Evolutionary conservation across 2,329 filamentous ascomycete species (phyloP).

Genomic region (Diplodia corticola): DNA sequence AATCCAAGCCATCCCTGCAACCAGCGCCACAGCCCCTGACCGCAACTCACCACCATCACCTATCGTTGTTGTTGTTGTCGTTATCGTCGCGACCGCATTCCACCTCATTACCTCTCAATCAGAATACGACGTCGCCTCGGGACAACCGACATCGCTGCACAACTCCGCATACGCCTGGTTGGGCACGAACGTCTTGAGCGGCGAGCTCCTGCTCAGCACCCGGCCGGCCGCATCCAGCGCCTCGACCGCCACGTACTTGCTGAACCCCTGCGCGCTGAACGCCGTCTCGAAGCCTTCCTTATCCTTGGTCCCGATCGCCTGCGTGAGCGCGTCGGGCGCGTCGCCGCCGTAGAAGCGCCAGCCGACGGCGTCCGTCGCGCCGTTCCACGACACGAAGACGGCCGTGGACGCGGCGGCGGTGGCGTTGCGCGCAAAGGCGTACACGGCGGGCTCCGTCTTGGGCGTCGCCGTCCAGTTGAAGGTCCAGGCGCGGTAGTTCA

Average conservation of each 20-base stretch:
- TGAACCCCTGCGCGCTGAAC: conserved; percentile 1
- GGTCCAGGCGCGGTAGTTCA: conserved; percentile 24
- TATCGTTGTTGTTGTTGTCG: no score
- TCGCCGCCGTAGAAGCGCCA: conserved; percentile 21
- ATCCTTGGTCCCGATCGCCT: not conserved
- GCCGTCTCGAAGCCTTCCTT: conserved; percentile 22
- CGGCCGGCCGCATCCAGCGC: conserved; percentile 13
- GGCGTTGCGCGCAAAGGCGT: conserved; percentile 32
- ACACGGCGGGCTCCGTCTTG: conserved; percentile 13
- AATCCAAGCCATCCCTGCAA: not conserved
- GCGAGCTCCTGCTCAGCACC: not conserved
- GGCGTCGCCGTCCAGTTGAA: conserved; percentile 21
- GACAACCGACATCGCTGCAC: conserved; percentile 18
- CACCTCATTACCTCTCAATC: conserved; percentile 4
- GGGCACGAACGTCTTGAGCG: conserved; percentile 20
- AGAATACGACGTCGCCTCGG: conserved; percentile 12
- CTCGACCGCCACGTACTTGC: conserved; percentile 3
- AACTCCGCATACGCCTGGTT: conserved; percentile 8
- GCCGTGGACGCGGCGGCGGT: conserved; percentile 29
- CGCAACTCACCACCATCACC: not conserved
- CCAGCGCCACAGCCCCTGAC: no score
- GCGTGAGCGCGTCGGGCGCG: not conserved
- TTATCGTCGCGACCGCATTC: no score
- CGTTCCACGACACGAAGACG: conserved; percentile 22
- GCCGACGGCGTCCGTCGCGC: conserved; percentile 18